Evolutionary conservation across 2,329 filamentous ascomycete genomes (phyloP).

Genomic region (Aspergillus eucalypticola): DNA sequence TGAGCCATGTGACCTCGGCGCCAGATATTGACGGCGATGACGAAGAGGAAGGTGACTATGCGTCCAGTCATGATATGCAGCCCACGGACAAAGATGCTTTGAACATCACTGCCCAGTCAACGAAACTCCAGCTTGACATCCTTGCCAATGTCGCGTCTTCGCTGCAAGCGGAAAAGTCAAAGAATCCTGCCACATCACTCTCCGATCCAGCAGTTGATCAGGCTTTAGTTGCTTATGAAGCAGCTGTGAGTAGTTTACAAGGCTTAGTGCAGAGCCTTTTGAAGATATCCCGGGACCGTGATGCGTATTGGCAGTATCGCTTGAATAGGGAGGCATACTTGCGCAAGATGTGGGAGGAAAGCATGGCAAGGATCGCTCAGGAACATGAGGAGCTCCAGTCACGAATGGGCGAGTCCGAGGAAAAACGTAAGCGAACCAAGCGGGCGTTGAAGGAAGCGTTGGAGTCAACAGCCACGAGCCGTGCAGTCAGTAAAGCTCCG

Average conservation of each 20-base stretch:
- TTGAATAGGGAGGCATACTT: slow-evolving; percentile 89
- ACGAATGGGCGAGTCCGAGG: slow-evolving; percentile 83
- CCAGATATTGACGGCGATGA: slow-evolving; percentile 65
- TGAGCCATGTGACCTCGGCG: slow-evolving; percentile 52
- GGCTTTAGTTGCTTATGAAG: slow-evolving; percentile 82
- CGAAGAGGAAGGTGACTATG: slow-evolving; percentile 77
- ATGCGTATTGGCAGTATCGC: slow-evolving; percentile 95
- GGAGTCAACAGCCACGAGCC: slow-evolving; percentile 53
- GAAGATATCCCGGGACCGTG: slow-evolving; percentile 89
- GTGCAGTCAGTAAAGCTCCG: slow-evolving; percentile 33
- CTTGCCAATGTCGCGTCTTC: slow-evolving; percentile 83
- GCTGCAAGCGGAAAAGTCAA: slow-evolving; percentile 68
- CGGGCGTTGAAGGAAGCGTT: slow-evolving; percentile 83
- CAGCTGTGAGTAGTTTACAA: slow-evolving; percentile 83
- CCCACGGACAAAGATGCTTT: slow-evolving; percentile 87
- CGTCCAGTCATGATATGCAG: slow-evolving; percentile 72
- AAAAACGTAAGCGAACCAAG: slow-evolving; percentile 87
- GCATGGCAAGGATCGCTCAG: slow-evolving; percentile 92
- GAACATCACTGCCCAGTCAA: slow-evolving; percentile 94
- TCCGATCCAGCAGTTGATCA: slow-evolving; percentile 74
- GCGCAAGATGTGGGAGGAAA: slow-evolving; percentile 97
- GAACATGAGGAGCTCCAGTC: slow-evolving; percentile 92
- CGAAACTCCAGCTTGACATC: slow-evolving; percentile 87
- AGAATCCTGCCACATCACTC: slow-evolving; percentile 70
- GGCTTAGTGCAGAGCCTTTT: slow-evolving; percentile 81